Base-by-base conservation (phyloP, 305 asterid genomes). In the Rubia tinctorum region DNA sequence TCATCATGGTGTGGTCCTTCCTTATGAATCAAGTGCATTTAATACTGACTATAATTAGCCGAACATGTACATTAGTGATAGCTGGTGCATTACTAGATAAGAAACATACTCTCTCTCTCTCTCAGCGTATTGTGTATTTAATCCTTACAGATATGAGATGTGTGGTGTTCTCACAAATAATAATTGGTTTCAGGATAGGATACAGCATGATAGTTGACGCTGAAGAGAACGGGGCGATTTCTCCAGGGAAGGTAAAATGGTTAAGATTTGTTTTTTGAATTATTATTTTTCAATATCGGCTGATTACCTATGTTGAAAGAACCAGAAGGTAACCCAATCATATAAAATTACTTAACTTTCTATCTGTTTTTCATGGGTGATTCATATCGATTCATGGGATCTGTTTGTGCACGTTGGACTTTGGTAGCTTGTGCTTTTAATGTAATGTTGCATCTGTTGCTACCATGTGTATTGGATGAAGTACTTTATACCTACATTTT, bases 151-250 rank as follows among this genome's bases (percentile, higher is more conserved):
- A 25, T 18, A 17, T 22, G 15, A 34, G 23, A 61, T 76, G 60
- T 43, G 7, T 56, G 15, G 66, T 66, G 56, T 13, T 20, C 25
- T 4, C 27, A 69, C 59, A 56, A n/a, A 75, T 17, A 40, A 5
- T 9, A 58, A 27, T 78, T 69, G 34, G 44, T 43, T 87, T 81
- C 95, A 93, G 99, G 98, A 92, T 94, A 79, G 99, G 98, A 65
- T 78, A 79, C 75, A 90, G 99, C 85, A 94, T 94, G 99, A 89
- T 92, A 34, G 13, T 80, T 76, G 97, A 94, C 82, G 98, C 98
- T 10, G 99, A 94, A 84, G 79, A 94, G 83, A 89, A 88, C 79
- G 98, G 97, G 62, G 88, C 85, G 79, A 92, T 94, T 77, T 84
- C 92, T 70, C 98, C 97, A 4, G 98, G 96, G 75, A 90, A 93